Evolutionary conservation across 2,329 filamentous ascomycete genomes (phyloP), one percentile per base, ranked within the genome.

Genomic region (Beauveria asiatica): DNA sequence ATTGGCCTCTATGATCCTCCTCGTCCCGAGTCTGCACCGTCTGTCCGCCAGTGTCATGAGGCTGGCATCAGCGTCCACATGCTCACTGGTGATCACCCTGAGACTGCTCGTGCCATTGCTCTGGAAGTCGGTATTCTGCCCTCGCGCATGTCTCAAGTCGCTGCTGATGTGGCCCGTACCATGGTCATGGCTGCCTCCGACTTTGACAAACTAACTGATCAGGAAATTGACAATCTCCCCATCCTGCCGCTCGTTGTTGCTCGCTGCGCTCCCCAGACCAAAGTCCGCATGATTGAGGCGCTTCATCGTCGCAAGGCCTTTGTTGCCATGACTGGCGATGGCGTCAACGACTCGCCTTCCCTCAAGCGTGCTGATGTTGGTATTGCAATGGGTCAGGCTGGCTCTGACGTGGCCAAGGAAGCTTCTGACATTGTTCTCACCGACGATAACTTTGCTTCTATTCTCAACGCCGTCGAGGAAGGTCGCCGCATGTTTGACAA

Each of bases 1-100:
- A 81, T 89, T 62, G 87, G 86, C 54, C 77, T 90, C n/a, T 89
- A 88, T 64, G 87, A 90, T 62, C 87, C 87, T 4, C 87, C 87
- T 63, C 85, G 87, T 1, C 78, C 82, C 0, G 87, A 89, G 67
- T 86, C 86, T 3, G 82, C 79, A 1, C 80, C 76, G 1, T 82
- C 83, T 0, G 83, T 87, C 49, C 70, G 74, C 25, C 74, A 75
- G 57, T 87, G 83, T 65, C 82, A 85, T 62, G 75, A 79, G 60
- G 85, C 84, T 41, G 85, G 85, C 25, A 82, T 87, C 57, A 78
- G 79, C 59, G 84, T 87, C 13, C 84, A 87, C 67, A 87, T 87
- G 84, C 77, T 87, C n/a, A 89, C 86, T 19, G 86, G 85, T 62
- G 85, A 89, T 62, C 84, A 88, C 66, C 82, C 82, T 0, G 81